Evolutionary conservation across 1,139 yeast genomes (phyloP), one percentile per base, ranked within the genome.

Genomic region (Sugiyamaella neomexicana): DNA sequence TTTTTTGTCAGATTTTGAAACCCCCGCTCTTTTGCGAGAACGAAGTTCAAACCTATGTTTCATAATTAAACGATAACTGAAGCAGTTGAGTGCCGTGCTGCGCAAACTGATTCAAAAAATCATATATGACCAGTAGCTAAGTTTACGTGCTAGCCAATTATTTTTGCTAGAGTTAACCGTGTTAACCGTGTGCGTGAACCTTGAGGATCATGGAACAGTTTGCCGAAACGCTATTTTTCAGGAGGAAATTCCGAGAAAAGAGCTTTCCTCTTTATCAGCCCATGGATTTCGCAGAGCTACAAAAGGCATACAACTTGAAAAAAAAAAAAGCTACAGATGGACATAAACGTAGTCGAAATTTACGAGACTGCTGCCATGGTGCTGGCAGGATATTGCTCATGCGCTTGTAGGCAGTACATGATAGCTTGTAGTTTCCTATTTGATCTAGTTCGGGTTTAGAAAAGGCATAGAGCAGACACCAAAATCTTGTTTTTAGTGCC

Each of bases 31-130:
- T 39, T 20, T 29, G 29, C 7, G 48, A 34, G 23, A 34, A 13
- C 10, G 40, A 34, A 29, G 34, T 9, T n/a, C 32, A 43, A 43
- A 43, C 40, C 32, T 10, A 9, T 20, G 49, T 45, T 45, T 45
- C 40, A 32, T 45, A 45, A 45, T 45, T 36, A 44, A 44, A 44
- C 48, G 40, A 44, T 32, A 34, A 37, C 2, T 15, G 17, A 20
- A 20, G 25, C 25, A 20, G 25, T 20, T 20, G 40, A 37, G 23
- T 10, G 40, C 23, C 10, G 40, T 34, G 16, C 16, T 7, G 13
- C 2, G 36, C 13, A 31, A 31, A 10, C 4, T 34, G 38, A 8
- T 12, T 34, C 16, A 6, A 10, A 13, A n/a, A 34, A 12, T 7
- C 29, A 39, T 39, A 39, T 16, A 23, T 10, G 25, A 3, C 5